These are phyloP conservation scores for Cymbidium sinense DNA, from an alignment of 106 monocot genomes.

Conservation along the genomic window DNA sequence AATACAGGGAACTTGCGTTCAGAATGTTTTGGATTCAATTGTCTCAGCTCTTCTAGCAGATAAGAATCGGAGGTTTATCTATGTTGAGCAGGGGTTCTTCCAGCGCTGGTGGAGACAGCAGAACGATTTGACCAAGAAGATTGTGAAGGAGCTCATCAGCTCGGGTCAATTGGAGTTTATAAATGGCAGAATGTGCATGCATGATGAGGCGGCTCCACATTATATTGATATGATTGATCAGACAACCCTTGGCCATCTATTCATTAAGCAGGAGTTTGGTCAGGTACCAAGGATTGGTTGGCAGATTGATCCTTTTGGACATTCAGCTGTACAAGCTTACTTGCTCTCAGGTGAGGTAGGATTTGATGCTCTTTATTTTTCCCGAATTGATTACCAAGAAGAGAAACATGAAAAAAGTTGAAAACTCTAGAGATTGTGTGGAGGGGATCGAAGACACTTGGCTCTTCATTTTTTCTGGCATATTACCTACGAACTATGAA, in stretches of 20 bases:
- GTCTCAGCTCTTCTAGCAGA: conserved; percentile 29
- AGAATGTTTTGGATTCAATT: conserved; percentile 44
- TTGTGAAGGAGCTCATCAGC: conserved; percentile 56
- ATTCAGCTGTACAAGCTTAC: conserved; percentile 96
- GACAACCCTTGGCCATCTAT: conserved; percentile 85
- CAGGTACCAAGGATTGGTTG: conserved; percentile 83
- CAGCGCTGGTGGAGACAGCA: conserved; percentile 98
- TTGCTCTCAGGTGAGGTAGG: conserved; percentile 93
- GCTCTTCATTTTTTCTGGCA: conserved; percentile 85
- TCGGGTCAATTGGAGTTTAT: conserved; percentile 93
- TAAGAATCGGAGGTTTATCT: conserved; percentile 40
- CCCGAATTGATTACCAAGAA: conserved; percentile 97
- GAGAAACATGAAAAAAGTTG: conserved; percentile 44
- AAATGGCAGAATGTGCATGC: conserved; percentile 99
- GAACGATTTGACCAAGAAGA: conserved; percentile 53
- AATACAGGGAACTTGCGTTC: conserved; percentile 57
- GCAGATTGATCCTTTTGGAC: conserved; percentile 99
- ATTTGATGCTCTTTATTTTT: conserved; percentile 95
- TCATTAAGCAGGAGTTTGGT: conserved; percentile 81
- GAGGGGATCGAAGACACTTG: conserved; percentile 75
- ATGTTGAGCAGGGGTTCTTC: conserved; percentile 80
- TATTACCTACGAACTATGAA: conserved; percentile 83
- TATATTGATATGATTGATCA: conserved; percentile 99
- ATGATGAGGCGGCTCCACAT: conserved; percentile 85
- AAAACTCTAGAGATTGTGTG: conserved; percentile 92